Conservation (phyloP, 2,329 filamentous ascomycete species). For the Diplodia mutila region DNA sequence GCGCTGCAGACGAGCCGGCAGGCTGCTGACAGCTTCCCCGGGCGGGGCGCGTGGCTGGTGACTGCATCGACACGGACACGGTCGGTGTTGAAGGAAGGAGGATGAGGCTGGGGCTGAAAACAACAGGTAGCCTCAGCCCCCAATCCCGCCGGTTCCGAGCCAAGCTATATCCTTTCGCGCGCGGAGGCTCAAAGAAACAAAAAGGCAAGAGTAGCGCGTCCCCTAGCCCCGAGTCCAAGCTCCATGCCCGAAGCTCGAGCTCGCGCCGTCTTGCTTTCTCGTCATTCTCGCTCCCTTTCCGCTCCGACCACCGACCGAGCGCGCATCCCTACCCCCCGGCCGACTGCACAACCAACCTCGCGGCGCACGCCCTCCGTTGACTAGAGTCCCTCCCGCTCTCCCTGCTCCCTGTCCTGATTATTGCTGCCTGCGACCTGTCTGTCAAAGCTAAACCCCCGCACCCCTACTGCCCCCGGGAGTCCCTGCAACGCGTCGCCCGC, state of each 20-base stretch:
- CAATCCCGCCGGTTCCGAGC: constrained; percentile 4
- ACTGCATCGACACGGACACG: background rate
- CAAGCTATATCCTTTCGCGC: background rate
- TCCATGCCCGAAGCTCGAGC: constrained; percentile 13
- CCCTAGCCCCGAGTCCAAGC: constrained; percentile 23
- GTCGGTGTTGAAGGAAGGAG: background rate
- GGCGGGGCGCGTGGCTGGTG: constrained; percentile 18
- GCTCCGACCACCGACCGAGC: constrained; percentile 20
- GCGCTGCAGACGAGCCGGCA: constrained; percentile 10
- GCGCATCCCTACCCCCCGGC: constrained; percentile 22
- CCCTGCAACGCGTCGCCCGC: background rate
- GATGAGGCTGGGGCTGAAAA: constrained; percentile 1
- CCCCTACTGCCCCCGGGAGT: background rate
- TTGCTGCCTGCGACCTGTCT: background rate
- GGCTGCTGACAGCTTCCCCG: background rate
- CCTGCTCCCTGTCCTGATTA: constrained; percentile 11
- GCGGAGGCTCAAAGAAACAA: constrained; percentile 15
- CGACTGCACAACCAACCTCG: constrained; percentile 16
- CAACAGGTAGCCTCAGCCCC: constrained; percentile 7
- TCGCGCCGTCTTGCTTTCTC: background rate
- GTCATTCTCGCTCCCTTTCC: constrained; percentile 16
- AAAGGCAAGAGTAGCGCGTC: constrained; percentile 1
- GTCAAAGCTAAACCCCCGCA: constrained; percentile 8
- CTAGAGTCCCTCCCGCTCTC: background rate
- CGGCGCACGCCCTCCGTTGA: background rate